phyloP scores from a whole-genome alignment of 495 filamentous ascomycete species.

The Haplographium delicatum region DNA sequence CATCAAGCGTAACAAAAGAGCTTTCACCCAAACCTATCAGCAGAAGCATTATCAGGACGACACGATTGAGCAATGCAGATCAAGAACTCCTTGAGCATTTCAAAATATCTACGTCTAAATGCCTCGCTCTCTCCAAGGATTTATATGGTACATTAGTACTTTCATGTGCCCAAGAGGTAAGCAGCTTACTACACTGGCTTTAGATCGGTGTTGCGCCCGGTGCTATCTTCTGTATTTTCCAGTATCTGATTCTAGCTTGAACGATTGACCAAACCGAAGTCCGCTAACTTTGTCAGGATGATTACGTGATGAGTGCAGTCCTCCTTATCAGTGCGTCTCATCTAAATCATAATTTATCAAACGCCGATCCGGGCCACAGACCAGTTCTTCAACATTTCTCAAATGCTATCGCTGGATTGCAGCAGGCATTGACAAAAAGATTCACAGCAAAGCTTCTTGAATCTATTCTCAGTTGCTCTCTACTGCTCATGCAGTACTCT shows the following conservation, averaged over 20 bases:
- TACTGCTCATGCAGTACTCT: constrained; percentile 1
- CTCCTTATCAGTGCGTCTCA: not conserved
- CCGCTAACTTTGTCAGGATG: not conserved
- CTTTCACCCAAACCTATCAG: no score
- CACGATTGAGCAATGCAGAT: not conserved
- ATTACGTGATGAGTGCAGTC: constrained; percentile 5
- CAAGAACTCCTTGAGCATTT: constrained; percentile 3
- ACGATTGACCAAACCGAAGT: not conserved
- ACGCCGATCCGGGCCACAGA: not conserved
- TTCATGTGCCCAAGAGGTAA: not conserved
- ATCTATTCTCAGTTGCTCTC: constrained; percentile 1
- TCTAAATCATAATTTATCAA: not conserved
- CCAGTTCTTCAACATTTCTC: not conserved
- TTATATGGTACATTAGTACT: not conserved
- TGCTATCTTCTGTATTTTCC: not conserved
- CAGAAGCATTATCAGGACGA: not conserved
- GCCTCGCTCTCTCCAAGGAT: not conserved
- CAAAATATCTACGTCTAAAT: constrained; percentile 1
- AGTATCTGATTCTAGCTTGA: not conserved
- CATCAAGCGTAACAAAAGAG: not conserved
- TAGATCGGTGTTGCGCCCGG: not conserved
- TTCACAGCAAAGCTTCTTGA: not conserved
- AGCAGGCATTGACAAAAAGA: not conserved
- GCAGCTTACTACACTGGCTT: not conserved
- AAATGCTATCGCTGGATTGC: constrained; percentile 1